phyloP scores from a whole-genome alignment of 2,329 filamentous ascomycete genomes.

The Incumbomyces lentus region DNA sequence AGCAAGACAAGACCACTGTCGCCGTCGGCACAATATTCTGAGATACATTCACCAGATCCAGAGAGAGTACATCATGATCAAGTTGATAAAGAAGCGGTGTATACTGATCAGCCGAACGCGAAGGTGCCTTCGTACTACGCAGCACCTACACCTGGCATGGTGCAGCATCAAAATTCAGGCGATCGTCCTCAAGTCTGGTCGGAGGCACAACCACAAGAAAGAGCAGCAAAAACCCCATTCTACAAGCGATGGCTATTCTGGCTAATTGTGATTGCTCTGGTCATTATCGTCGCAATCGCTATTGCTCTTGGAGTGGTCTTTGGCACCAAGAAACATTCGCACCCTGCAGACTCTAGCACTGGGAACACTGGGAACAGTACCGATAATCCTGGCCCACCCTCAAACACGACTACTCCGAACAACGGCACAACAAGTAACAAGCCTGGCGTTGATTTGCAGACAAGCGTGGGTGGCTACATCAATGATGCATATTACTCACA shows the following conservation, averaged over 20 bases:
- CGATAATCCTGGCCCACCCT: background rate
- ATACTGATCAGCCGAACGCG: background rate
- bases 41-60: conserved; percentile 4
- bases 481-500: conserved; percentile 29
- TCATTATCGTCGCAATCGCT: conserved; percentile 3
- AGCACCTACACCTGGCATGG: background rate
- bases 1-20: conserved; percentile 4
- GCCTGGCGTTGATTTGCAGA: background rate
- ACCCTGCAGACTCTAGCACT: too few species aligned
- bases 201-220: background rate
- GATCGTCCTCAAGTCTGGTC: conserved; percentile 2
- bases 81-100: conserved; percentile 7
- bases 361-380: background rate
- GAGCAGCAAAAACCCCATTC: conserved; percentile 1
- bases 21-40: conserved; percentile 6
- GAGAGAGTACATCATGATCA: background rate
- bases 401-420: background rate
- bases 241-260: conserved; percentile 6
- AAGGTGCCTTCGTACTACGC: conserved; percentile 7
- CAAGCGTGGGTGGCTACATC: conserved; percentile 6
- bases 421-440: background rate
- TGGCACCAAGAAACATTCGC: conserved; percentile 1
- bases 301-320: conserved; percentile 5
- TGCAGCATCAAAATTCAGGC: conserved; percentile 5
- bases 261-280: background rate